phyloP scores from a whole-genome alignment of 2,329 filamentous ascomycete genomes.

The Teratosphaeria gauchensis region DNA sequence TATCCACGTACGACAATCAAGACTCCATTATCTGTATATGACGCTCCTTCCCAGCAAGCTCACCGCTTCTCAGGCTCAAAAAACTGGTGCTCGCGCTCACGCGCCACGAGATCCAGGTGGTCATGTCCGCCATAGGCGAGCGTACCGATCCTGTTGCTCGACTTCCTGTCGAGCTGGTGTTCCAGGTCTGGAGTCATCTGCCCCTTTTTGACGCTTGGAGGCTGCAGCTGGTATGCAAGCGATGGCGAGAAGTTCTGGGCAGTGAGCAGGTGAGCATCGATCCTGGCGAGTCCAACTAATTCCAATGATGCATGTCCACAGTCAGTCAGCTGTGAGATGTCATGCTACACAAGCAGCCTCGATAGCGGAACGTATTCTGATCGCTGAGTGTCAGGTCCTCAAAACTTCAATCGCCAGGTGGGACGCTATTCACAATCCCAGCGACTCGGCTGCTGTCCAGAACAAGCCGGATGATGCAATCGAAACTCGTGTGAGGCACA shows the following conservation, averaged over 20 bases:
- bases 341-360: too few species aligned
- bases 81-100: constrained; percentile 5
- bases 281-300: too few species aligned
- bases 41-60: not conserved
- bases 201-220: constrained; percentile 18
- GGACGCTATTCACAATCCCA: not conserved
- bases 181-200: constrained; percentile 24
- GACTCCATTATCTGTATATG: not conserved
- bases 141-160: constrained; percentile 25
- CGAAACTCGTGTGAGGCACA: constrained; percentile 6
- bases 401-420: not conserved
- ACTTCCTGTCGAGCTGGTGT: constrained; percentile 30
- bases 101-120: constrained; percentile 6
- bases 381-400: not conserved
- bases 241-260: constrained; percentile 24
- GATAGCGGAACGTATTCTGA: not conserved
- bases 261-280: constrained; percentile 5
- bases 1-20: not conserved
- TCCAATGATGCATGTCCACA: too few species aligned
- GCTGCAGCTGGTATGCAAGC: constrained; percentile 22
- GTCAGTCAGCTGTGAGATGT: too few species aligned
- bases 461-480: constrained; percentile 1
- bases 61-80: constrained; percentile 5
- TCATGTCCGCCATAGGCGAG: constrained; percentile 4
- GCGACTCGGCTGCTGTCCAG: constrained; percentile 3